Evolutionary conservation across 495 filamentous ascomycete genomes (phyloP).

Genomic region (Thermochaetoides thermophila): DNA sequence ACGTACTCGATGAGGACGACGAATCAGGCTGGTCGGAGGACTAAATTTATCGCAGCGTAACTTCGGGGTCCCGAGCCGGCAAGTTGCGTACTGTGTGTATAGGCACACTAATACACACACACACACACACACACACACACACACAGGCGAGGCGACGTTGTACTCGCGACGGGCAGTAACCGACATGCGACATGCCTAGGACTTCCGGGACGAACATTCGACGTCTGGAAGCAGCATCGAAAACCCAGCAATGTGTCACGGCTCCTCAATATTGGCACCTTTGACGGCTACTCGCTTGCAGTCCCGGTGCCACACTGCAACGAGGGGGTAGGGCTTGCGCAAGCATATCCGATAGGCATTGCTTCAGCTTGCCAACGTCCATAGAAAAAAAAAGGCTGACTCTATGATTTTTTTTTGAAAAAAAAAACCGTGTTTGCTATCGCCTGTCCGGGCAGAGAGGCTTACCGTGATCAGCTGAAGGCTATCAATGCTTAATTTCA

Average conservation of each 20-base stretch:
- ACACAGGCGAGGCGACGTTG: constrained; percentile 7
- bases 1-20: constrained; percentile 1
- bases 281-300: constrained; percentile 1
- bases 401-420: not conserved
- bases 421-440: too few relatives aligned
- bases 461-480: too few relatives aligned
- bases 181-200: constrained; percentile 5
- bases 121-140: too few relatives aligned
- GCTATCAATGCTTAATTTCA: too few relatives aligned
- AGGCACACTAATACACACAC: too few relatives aligned
- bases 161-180: constrained; percentile 2
- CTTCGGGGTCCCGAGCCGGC: constrained; percentile 4
- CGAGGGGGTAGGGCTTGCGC: not conserved
- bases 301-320: constrained; percentile 5
- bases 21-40: constrained; percentile 6
- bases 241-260: constrained; percentile 8
- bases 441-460: not conserved
- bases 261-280: constrained; percentile 4
- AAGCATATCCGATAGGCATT: not conserved
- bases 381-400: too few relatives aligned
- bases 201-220: constrained; percentile 2
- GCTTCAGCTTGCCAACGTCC: not conserved
- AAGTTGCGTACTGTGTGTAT: constrained; percentile 8
- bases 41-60: constrained; percentile 8
- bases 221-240: constrained; percentile 8